Percentiles rank a stretch among this genome's conserved stretches.
Conservation (phyloP, 805 yeast genomes). For the Candida methanosorbosa region DNA sequence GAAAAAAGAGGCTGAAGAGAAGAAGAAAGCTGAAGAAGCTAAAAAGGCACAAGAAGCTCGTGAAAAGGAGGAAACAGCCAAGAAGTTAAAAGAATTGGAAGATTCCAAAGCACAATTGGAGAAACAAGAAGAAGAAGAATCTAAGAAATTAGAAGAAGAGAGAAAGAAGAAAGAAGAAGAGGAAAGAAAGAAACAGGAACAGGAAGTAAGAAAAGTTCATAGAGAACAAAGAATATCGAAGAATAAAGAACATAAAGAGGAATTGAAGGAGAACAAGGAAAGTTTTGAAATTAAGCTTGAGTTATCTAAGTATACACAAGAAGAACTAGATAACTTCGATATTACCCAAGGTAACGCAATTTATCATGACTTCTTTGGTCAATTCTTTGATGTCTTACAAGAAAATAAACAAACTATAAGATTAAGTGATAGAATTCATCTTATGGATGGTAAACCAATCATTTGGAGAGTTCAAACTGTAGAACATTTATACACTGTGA, state of each 20-base stretch:
- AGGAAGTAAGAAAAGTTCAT: neutral
- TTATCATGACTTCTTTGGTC: slow-evolving; percentile 7
- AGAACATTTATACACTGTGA: slow-evolving; percentile 8
- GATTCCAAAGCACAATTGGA: neutral
- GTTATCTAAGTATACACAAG: neutral
- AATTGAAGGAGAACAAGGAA: neutral
- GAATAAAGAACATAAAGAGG: neutral
- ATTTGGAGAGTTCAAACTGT: slow-evolving; percentile 12
- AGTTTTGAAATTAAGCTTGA: neutral
- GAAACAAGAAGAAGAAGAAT: neutral
- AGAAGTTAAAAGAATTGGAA: no score
- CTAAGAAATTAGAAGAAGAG: neutral
- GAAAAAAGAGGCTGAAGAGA: neutral
- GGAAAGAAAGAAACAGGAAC: neutral
- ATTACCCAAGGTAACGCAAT: slow-evolving; percentile 3
- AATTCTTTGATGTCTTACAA: slow-evolving; percentile 5
- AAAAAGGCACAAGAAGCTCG: neutral
- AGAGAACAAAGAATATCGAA: neutral
- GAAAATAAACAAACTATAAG: slow-evolving; percentile 5
- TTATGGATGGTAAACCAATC: slow-evolving; percentile 11
- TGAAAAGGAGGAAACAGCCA: neutral
- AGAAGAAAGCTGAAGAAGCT: neutral
- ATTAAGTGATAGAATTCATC: slow-evolving; percentile 11
- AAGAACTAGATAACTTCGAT: slow-evolving; percentile 1
- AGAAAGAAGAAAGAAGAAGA: neutral